Conservation (phyloP, 2,329 filamentous ascomycete genomes). For the Cladosporium halotolerans region DNA sequence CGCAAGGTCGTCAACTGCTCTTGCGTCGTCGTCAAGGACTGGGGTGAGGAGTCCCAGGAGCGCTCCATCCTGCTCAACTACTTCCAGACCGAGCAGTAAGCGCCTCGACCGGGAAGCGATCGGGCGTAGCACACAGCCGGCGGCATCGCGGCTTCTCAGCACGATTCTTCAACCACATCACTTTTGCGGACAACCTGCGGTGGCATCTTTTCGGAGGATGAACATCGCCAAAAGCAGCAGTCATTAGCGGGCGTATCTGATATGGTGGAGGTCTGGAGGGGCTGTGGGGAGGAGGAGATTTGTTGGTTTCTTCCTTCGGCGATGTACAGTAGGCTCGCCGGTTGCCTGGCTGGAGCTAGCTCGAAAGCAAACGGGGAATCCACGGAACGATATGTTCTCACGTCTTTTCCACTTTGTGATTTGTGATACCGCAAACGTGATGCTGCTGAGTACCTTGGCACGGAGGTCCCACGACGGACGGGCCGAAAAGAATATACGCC, state of each 20-base stretch:
- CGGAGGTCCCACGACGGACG: too few species aligned
- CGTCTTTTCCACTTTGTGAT: background rate
- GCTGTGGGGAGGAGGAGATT: background rate
- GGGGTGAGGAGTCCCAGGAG: slow-evolving; percentile 99
- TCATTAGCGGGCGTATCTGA: slow-evolving; percentile 10
- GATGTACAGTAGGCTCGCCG: slow-evolving; percentile 7
- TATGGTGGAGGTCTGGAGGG: background rate
- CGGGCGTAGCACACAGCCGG: slow-evolving; percentile 5
- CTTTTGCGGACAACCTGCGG: background rate
- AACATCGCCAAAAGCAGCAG: slow-evolving; percentile 6
- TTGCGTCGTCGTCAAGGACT: slow-evolving; percentile 99
- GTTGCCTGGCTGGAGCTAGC: slow-evolving; percentile 8
- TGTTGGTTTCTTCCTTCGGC: background rate
- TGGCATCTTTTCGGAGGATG: slow-evolving; percentile 3
- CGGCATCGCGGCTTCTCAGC: background rate
- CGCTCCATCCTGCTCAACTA: slow-evolving; percentile 99
- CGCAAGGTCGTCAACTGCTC: slow-evolving; percentile 99
- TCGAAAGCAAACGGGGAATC: slow-evolving; percentile 9
- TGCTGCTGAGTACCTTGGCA: background rate
- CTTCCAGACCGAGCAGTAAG: slow-evolving; percentile 79
- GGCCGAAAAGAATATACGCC: too few species aligned
- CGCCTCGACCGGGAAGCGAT: slow-evolving; percentile 7
- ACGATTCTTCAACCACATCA: slow-evolving; percentile 2
- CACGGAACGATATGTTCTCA: background rate
- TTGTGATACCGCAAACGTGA: background rate